phyloP scores from a whole-genome alignment of 352 stramenopile species.

The Phytophthora pistaciae region DNA sequence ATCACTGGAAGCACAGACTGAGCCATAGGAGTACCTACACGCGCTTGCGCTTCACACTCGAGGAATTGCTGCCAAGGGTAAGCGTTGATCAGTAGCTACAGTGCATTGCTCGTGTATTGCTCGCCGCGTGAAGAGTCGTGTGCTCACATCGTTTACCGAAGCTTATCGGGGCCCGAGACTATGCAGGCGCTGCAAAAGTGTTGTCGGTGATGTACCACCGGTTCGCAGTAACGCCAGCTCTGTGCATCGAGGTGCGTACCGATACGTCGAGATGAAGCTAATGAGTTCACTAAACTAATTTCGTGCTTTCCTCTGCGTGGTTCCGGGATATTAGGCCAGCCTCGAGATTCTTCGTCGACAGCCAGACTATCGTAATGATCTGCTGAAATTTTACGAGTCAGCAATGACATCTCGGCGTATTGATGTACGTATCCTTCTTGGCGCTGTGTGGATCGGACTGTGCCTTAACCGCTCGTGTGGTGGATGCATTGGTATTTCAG shows the following conservation, averaged over 20 bases:
- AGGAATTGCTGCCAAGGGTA: constrained; percentile 61
- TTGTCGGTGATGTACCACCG: constrained; percentile 75
- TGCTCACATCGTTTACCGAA: constrained; percentile 24
- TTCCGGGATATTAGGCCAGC: constrained; percentile 55
- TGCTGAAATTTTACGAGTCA: constrained; percentile 67
- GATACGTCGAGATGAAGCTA: neutral
- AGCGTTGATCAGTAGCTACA: constrained; percentile 4
- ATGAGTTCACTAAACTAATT: neutral
- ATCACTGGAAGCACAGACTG: constrained; percentile 58
- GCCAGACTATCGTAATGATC: constrained; percentile 54
- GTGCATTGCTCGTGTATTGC: too few species aligned
- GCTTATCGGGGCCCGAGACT: constrained; percentile 78
- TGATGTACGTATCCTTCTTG: constrained; percentile 46
- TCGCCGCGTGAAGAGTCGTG: neutral
- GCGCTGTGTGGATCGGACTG: constrained; percentile 1
- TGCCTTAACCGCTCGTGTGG: constrained; percentile 5
- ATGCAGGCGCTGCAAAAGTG: constrained; percentile 69
- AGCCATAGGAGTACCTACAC: constrained; percentile 38
- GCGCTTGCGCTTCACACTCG: constrained; percentile 51
- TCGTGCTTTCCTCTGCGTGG: constrained; percentile 1
- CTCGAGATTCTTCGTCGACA: constrained; percentile 79
- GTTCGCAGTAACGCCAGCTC: constrained; percentile 60
- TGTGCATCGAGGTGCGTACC: constrained; percentile 69
- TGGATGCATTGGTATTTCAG: constrained; percentile 32
- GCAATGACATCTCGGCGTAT: constrained; percentile 51